Conservation (phyloP, 345 rosid species). For the Gossypioides kirkii region DNA sequence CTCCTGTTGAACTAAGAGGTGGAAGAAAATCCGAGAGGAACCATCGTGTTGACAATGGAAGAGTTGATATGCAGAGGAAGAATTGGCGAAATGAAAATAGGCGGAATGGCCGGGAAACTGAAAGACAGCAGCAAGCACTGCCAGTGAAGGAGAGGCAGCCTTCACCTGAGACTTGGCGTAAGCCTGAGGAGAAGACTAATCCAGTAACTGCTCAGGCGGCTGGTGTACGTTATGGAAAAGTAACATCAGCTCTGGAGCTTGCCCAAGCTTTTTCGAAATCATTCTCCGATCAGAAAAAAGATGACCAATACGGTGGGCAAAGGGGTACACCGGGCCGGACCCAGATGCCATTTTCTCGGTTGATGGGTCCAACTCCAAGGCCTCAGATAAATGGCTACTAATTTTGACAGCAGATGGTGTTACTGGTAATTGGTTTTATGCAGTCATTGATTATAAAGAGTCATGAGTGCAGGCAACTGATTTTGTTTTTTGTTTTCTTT, state of each 20-base stretch:
- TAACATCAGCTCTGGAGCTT: slow-evolving; percentile 74
- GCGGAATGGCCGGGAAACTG: slow-evolving; percentile 38
- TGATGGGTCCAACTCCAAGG: slow-evolving; percentile 47
- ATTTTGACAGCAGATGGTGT: not conserved
- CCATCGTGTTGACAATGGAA: slow-evolving; percentile 34
- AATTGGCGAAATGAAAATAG: slow-evolving; percentile 57
- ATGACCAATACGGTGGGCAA: slow-evolving; percentile 30
- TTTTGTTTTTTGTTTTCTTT: not conserved
- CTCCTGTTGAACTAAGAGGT: slow-evolving; percentile 37
- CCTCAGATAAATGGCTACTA: slow-evolving; percentile 66
- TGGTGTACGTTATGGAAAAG: slow-evolving; percentile 53
- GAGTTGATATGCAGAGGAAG: slow-evolving; percentile 49
- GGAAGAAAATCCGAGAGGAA: slow-evolving; percentile 49
- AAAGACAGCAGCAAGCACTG: slow-evolving; percentile 28
- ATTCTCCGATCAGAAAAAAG: slow-evolving; percentile 41
- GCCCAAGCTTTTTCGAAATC: slow-evolving; percentile 71
- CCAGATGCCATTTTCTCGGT: slow-evolving; percentile 66
- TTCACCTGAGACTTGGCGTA: slow-evolving; percentile 86
- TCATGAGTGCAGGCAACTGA: too few species aligned
- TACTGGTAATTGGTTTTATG: not conserved
- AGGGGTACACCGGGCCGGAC: slow-evolving; percentile 33
- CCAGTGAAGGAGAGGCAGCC: slow-evolving; percentile 40
- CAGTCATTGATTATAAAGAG: not conserved
- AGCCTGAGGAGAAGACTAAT: slow-evolving; percentile 48
- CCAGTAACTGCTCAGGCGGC: slow-evolving; percentile 42